Base-by-base conservation (phyloP, 2,329 filamentous ascomycete species). In the Colletotrichum euphorbiae region DNA sequence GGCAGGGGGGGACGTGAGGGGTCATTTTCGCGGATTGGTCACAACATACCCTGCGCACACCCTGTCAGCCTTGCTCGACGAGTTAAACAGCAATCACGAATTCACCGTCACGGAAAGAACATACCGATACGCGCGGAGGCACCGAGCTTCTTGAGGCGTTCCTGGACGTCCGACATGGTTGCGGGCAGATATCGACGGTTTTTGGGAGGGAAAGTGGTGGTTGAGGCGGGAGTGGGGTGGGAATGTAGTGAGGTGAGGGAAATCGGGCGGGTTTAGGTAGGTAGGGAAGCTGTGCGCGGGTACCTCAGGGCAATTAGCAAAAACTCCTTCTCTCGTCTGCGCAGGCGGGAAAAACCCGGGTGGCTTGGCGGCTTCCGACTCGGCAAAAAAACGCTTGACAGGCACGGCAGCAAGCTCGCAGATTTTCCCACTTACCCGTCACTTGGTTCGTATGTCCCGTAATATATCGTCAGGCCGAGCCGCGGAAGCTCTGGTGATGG, bases 51-150 rank as follows among this genome's bases (percentile, higher is more conserved):
- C 80, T 81, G 69, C 50, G 54, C 54, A 52, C 58, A 51, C 21
- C 65, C 51, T 43, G 36, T 62, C 40, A 72, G 61, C 70, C 51
- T 62, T 66, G 55, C 62, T 67, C 69, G 9, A 17, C 46, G 58
- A 61, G 58, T 61, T 46, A 52, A 52, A 50, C 57, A 40, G 17
- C 57, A 12, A 15, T 36, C 28, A 19, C 12, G 3, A 54, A 38
- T 48, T 24, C 31, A 17, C 36, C n/a, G n/a, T 19, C 9, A 15
- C 3, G 21, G n/a, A n/a, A 6, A 2, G 33, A 24, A 58, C n/a
- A 28, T 89, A 93, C 91, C 91, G 83, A 90, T 93, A 80, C 84
- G 83, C 77, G 84, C 83, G 72, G 77, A 77, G 70, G 79, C 80
- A 79, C 84, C 84, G 72, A 87, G 84, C 84, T 87, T 87, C 84